phyloP scores from a whole-genome alignment of 2,329 filamentous ascomycete species.

The Phoma sp. region DNA sequence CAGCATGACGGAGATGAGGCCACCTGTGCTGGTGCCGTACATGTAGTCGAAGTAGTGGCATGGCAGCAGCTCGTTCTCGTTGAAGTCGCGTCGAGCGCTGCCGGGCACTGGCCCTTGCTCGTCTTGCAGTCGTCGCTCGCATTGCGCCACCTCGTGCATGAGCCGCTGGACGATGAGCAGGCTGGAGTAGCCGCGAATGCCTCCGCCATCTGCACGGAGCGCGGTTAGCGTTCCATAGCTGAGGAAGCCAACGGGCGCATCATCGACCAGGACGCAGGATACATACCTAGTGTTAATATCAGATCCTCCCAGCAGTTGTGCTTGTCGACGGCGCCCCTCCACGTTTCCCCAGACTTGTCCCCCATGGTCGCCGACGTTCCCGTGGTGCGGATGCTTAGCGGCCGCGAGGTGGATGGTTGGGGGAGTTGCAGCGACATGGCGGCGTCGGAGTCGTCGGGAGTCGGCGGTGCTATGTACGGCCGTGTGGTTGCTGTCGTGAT shows the following conservation, averaged over 20 bases:
- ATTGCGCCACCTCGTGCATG: constrained; percentile 57
- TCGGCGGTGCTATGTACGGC: constrained; percentile 20
- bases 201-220: constrained; percentile 53
- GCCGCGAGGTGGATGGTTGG: constrained; percentile 36
- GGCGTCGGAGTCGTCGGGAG: constrained; percentile 13
- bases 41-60: constrained; percentile 64
- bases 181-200: constrained; percentile 60
- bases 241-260: not conserved
- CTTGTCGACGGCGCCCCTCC: constrained; percentile 49
- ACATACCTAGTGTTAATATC: constrained; percentile 55
- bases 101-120: constrained; percentile 51
- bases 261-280: not conserved
- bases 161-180: constrained; percentile 58
- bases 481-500: constrained; percentile 20
- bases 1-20: constrained; percentile 60
- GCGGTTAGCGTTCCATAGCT: constrained; percentile 25
- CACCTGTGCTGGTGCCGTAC: constrained; percentile 61
- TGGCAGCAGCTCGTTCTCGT: constrained; percentile 55
- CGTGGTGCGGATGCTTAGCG: constrained; percentile 45
- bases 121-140: constrained; percentile 52
- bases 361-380: constrained; percentile 44
- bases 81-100: constrained; percentile 38
- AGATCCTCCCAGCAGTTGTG: constrained; percentile 58
- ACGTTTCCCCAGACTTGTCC: constrained; percentile 54
- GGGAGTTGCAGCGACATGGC: constrained; percentile 40